Conservation (phyloP, 106 monocot genomes). For the Acorus gramineus region DNA sequence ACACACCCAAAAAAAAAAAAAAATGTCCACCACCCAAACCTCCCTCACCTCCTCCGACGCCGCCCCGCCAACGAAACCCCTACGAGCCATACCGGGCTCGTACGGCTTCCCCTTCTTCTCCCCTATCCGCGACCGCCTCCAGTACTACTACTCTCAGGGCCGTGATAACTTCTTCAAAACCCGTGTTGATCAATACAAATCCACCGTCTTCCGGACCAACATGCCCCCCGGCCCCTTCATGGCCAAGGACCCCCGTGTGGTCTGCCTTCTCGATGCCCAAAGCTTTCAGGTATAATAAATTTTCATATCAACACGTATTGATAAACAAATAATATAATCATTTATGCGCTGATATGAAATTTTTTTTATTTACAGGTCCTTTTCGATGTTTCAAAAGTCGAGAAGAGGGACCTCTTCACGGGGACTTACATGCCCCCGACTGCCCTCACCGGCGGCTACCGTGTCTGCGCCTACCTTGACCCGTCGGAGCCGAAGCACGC, state of each 20-base stretch:
- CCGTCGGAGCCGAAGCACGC: conserved; percentile 41
- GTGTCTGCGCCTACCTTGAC: conserved; percentile 56
- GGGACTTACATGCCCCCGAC: conserved; percentile 46
- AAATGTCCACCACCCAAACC: no score
- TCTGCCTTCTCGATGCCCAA: conserved; percentile 44
- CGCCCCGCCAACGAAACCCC: no score
- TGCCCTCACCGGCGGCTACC: conserved; percentile 38
- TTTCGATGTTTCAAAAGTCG: conserved; percentile 42
- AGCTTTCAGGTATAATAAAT: conserved; percentile 16
- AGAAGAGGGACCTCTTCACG: conserved; percentile 33
- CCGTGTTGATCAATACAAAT: conserved; percentile 16
- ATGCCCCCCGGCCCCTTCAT: conserved; percentile 53
- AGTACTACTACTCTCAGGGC: conserved; percentile 35
- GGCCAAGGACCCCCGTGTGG: conserved; percentile 18
- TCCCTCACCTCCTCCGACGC: no score
- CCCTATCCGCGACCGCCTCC: conserved; percentile 33
- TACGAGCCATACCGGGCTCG: no score
- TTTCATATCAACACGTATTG: no score
- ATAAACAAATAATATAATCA: no score
- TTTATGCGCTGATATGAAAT: no score
- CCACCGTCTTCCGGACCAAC: conserved; percentile 44
- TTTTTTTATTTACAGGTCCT: conserved; percentile 1
- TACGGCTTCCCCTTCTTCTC: conserved; percentile 34
- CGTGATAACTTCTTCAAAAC: conserved; percentile 30
- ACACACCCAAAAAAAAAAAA: no score